Base-by-base conservation (phyloP, 306 rosid genomes). In the Trifolium pratense region DNA sequence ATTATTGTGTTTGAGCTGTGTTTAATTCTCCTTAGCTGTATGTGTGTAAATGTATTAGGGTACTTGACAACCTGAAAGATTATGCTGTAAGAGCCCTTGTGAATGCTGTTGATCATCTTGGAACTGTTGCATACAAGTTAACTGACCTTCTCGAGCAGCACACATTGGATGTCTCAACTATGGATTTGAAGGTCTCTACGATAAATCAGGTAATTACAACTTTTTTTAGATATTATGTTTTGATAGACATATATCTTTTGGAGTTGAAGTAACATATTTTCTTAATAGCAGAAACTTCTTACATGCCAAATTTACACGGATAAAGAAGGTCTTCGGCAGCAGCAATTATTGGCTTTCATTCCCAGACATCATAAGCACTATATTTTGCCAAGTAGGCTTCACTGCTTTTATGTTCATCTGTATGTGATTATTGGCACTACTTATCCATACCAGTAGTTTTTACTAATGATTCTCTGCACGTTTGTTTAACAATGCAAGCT, bases 281-380 rank as follows among this genome's bases (percentile, higher is more conserved):
- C 76, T 74, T 79, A 63, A 68, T 77, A 9, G 62, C 82, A 93
- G 98, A 85, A 87, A 88, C 94, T 88, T 79, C 89, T 83, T 74
- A 93, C 92, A 0, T 93, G 97, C 82, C 81, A 91, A 86, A 79
- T 87, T 17, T 93, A 85, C 83, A 81, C 82, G 57, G 88, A 87
- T 55, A 88, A 89, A 83, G 98, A 93, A 85, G 97, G 97, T 59
- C 79, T 89, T 53, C 87, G 94, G 87, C 96, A 93, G 87, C 98
- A 93, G 74, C 96, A 89, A 75, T 75, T 93, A 79, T 79, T 89
- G 87, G 89, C 97, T 76, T 77, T 93, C 84, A 86, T 91, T 76
- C 98, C 98, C 7, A 89, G 97, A 62, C 97, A 93, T 85, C 98
- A 93, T 77, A 93, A 93, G 87, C 98, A 93, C 84, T 93, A 93